A percentile compares a stretch with the other conserved stretches of the same genome.
Conservation (phyloP, 164 flowering plant species). For the Berberis vulgaris region DNA sequence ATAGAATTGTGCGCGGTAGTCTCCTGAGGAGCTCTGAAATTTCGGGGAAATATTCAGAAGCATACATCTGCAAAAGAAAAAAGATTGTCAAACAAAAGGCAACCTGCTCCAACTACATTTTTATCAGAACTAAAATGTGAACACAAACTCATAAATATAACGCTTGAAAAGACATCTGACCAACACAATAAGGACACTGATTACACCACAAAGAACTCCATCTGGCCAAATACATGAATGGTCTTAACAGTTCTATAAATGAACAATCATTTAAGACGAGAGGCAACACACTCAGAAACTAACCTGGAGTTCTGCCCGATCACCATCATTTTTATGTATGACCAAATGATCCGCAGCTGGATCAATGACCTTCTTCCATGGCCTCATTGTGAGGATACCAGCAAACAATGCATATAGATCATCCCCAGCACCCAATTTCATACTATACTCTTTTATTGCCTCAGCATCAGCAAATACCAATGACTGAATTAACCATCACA, state of each 20-base stretch:
- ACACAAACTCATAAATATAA: no score
- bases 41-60: constrained; percentile 80
- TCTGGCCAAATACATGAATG: no score
- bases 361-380: constrained; percentile 86
- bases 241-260: neutral
- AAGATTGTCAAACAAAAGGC: neutral
- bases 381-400: constrained; percentile 93
- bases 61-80: constrained; percentile 70
- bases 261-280: neutral
- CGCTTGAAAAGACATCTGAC: no score
- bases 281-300: neutral
- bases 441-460: constrained; percentile 79
- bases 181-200: no score
- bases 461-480: constrained; percentile 81
- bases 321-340: constrained; percentile 54
- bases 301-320: constrained; percentile 88
- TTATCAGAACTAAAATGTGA: no score
- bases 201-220: no score
- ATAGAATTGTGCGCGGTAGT: constrained; percentile 79
- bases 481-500: constrained; percentile 34
- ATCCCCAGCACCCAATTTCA: constrained; percentile 94
- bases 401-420: constrained; percentile 89
- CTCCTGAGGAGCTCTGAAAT: constrained; percentile 81
- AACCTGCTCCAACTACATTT: no score
- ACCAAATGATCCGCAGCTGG: constrained; percentile 84